Conservation (phyloP, 2,329 filamentous ascomycete species). For the Exutisphaerella laricina region DNA sequence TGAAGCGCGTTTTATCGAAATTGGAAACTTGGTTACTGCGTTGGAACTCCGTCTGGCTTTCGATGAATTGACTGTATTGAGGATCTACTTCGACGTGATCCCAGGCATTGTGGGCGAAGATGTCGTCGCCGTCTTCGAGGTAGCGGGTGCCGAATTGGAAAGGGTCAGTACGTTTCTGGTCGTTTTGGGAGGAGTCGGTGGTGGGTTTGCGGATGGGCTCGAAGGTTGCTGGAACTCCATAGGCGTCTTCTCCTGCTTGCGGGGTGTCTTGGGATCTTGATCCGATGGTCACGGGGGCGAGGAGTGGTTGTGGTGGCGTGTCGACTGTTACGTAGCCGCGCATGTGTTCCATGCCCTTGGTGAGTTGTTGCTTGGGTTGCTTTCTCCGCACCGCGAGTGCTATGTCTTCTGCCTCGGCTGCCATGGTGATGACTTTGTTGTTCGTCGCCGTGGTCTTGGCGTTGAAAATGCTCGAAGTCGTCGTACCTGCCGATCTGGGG, state of each 20-base stretch:
- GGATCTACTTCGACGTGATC: constrained; percentile 94
- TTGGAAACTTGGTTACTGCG: constrained; percentile 81
- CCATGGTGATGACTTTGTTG: constrained; percentile 13
- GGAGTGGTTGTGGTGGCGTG: constrained; percentile 29
- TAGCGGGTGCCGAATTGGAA: constrained; percentile 93
- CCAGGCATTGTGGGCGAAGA: constrained; percentile 98
- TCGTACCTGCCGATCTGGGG: constrained; percentile 10
- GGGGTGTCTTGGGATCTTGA: constrained; percentile 1
- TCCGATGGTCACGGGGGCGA: no score
- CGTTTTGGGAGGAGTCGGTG: constrained; percentile 64
- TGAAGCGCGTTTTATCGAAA: constrained; percentile 89
- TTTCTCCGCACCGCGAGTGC: constrained; percentile 23
- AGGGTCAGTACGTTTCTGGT: constrained; percentile 81
- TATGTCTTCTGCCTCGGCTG: constrained; percentile 8
- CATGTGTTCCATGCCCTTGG: constrained; percentile 50
- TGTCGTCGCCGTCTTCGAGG: constrained; percentile 76
- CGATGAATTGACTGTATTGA: constrained; percentile 77
- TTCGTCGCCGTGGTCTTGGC: constrained; percentile 20
- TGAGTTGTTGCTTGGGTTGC: constrained; percentile 41
- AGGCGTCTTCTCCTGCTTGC: constrained; percentile 38
- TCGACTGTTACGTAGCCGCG: constrained; percentile 44
- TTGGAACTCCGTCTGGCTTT: constrained; percentile 79
- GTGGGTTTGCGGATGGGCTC: constrained; percentile 42
- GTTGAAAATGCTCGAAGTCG: constrained; percentile 4
- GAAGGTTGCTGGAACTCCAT: constrained; percentile 46